Evolutionary conservation across 345 rosid genomes (phyloP), one percentile per base, ranked within the genome.

Genomic region (Passiflora organensis): DNA sequence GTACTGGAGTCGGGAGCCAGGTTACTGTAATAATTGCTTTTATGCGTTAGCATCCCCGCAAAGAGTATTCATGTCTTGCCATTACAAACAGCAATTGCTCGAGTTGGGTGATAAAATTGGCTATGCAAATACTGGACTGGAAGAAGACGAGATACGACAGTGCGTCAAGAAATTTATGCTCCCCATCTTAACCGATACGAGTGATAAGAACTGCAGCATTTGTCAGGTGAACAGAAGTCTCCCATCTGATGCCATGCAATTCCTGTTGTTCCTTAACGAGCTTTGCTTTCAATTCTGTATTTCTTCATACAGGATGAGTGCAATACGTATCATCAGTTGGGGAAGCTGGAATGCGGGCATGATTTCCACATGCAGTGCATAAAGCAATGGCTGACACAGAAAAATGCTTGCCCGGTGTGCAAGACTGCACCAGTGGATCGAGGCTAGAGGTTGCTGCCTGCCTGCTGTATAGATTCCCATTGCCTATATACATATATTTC

Each of bases 51-150:
- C 15, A 43, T 52, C 10, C 37, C 47, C 13, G 0, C 16, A 13
- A 6, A 6, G 10, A 12, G 20, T 8, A 44, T 22, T 36, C 54
- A 17, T 55, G 17, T 42, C 59, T 53, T 10, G 2, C 16, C 58
- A 44, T 43, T 68, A 41, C 44, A 61, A 42, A 52, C 78, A 88
- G 96, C 83, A 88, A 75, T 71, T 88, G 68, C 78, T 88, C 1
- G 98, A 91, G 74, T 86, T 91, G 48, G 91, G 88, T 20, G 98
- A 91, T 49, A 79, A 76, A 66, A 91, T 91, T 43, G 98, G 96
- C 38, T 66, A 82, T 37, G 98, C 86, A 49, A 77, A 65, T 55
- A 88, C 93, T 20, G 96, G 98, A 56, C 67, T 91, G 46, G 82
- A 80, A 65, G 95, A 86, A 45, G 84, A 84, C 38, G 89, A 89